phyloP scores from a whole-genome alignment of 1,284 basidiomycete genomes.

The Anthracocystis walkeri region DNA sequence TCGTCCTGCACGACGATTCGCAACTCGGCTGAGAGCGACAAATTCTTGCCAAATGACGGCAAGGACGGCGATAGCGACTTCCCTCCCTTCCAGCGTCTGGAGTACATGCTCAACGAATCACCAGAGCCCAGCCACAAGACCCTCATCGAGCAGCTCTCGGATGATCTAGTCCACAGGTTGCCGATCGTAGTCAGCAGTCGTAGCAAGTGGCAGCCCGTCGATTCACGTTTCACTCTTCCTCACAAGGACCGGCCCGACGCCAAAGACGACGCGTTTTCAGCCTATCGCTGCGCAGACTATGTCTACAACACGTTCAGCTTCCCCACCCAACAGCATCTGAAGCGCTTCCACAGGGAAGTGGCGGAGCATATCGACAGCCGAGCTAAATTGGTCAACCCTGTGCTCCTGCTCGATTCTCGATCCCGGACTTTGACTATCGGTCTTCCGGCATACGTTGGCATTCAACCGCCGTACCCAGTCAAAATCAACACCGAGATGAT shows the following conservation, averaged over 20 bases:
- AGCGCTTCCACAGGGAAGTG: constrained; percentile 16
- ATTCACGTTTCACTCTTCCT: constrained; percentile 6
- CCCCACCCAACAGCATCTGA: constrained; percentile 5
- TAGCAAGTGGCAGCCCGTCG: constrained; percentile 8
- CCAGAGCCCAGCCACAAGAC: constrained; percentile 2
- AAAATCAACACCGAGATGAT: constrained; percentile 5
- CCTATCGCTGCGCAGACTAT: constrained; percentile 5
- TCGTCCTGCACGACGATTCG: background rate
- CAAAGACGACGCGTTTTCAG: background rate
- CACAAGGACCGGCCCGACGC: background rate
- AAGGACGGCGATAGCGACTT: background rate
- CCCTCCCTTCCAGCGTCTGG: constrained; percentile 4
- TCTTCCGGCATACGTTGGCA: constrained; percentile 21
- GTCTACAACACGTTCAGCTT: constrained; percentile 33
- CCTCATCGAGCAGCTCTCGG: constrained; percentile 8
- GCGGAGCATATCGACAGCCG: background rate
- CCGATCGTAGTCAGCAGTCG: constrained; percentile 15
- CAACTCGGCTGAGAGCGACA: background rate
- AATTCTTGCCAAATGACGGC: background rate
- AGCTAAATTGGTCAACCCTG: background rate
- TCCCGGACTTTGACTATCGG: constrained; percentile 20
- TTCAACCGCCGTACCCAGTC: constrained; percentile 16
- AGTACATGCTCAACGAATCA: constrained; percentile 9
- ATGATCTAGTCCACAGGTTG: constrained; percentile 2
- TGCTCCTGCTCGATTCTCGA: constrained; percentile 16